Evolutionary conservation across 345 rosid genomes (phyloP).

Genomic region (Syzygium jambos): DNA sequence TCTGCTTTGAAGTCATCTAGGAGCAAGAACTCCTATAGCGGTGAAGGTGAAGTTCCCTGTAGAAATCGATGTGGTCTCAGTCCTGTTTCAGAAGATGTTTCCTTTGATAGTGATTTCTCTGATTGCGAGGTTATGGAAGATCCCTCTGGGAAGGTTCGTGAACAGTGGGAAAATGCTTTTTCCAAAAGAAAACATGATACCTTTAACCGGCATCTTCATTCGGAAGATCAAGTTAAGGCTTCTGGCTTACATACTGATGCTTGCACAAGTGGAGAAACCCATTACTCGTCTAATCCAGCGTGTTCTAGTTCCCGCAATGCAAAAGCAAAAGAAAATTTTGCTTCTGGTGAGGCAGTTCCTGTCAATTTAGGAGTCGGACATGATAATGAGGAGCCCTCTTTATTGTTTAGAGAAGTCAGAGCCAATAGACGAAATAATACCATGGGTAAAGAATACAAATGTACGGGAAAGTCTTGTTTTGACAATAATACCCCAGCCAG

Average conservation of each 20-base stretch:
- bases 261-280: constrained; percentile 9
- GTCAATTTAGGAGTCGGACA: not conserved
- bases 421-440: not conserved
- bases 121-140: constrained; percentile 72
- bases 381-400: not conserved
- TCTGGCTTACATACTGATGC: constrained; percentile 16
- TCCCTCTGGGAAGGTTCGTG: constrained; percentile 40
- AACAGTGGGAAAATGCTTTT: constrained; percentile 62
- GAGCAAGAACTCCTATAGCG: constrained; percentile 19
- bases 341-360: not conserved
- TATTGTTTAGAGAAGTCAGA: not conserved
- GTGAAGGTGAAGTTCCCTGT: constrained; percentile 5
- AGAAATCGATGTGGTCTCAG: constrained; percentile 37
- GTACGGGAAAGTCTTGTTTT: not conserved
- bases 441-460: not conserved
- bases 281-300: constrained; percentile 4
- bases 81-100: constrained; percentile 24
- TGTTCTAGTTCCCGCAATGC: constrained; percentile 1
- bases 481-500: not conserved
- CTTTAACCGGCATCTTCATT: constrained; percentile 15
- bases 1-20: constrained; percentile 29
- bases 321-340: not conserved
- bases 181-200: constrained; percentile 23
- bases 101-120: constrained; percentile 40
- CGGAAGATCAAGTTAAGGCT: constrained; percentile 16